Conservation (phyloP, 129 eudicot genomes). For the Escallonia rubra region DNA sequence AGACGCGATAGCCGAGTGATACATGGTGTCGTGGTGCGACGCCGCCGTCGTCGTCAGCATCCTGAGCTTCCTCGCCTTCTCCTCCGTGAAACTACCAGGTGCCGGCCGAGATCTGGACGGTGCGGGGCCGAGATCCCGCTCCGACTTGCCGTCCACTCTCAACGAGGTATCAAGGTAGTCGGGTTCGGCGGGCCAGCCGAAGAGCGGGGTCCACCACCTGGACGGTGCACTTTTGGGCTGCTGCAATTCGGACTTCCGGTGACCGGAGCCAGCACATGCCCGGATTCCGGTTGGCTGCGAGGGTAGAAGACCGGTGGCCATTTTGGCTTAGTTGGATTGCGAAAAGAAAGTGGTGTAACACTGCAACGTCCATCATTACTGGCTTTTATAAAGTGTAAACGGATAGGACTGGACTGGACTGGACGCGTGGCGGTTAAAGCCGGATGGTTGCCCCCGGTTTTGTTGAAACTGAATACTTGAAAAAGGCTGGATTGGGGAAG, state of each 20-base stretch:
- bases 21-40: slow-evolving; percentile 75
- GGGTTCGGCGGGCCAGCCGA: slow-evolving; percentile 65
- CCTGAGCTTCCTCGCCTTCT: slow-evolving; percentile 70
- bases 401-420: slow-evolving; percentile 7
- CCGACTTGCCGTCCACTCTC: slow-evolving; percentile 7
- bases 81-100: slow-evolving; percentile 55
- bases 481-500: too few relatives aligned
- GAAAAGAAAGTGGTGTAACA: slow-evolving; percentile 13
- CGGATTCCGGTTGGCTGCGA: slow-evolving; percentile 24
- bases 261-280: slow-evolving; percentile 14
- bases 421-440: slow-evolving; percentile 26
- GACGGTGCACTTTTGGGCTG: slow-evolving; percentile 11
- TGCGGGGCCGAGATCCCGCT: slow-evolving; percentile 16
- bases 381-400: neutral
- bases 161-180: slow-evolving; percentile 45
- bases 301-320: slow-evolving; percentile 43
- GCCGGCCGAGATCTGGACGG: slow-evolving; percentile 23
- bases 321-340: neutral
- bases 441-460: too few relatives aligned
- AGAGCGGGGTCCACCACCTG: slow-evolving; percentile 79
- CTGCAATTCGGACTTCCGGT: slow-evolving; percentile 15
- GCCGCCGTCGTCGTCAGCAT: slow-evolving; percentile 46
- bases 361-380: neutral
- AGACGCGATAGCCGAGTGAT: slow-evolving; percentile 88
- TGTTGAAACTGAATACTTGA: too few relatives aligned